A percentile compares a stretch with the other conserved stretches of the same genome.
These are phyloP conservation scores for Sporisorium reilianum DNA, from an alignment of 1,284 basidiomycete genomes.

Conservation along the genomic window DNA sequence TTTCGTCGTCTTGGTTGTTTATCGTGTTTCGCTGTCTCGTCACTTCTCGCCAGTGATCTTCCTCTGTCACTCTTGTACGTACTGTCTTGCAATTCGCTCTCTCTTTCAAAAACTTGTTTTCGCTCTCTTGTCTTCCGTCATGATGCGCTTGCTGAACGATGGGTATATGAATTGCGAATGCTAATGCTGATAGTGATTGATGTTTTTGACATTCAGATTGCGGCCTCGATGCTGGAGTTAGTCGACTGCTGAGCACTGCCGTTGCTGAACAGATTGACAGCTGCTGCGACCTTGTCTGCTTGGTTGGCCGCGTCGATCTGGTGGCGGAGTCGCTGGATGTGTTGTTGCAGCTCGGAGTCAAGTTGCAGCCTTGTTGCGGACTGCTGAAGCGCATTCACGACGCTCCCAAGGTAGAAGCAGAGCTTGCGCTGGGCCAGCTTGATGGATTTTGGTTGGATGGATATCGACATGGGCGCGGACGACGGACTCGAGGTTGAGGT, in stretches of 20 bases:
- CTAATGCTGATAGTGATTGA: background rate
- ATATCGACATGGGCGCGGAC: background rate
- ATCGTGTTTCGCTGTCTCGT: constrained; percentile 1
- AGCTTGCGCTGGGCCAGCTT: constrained; percentile 38
- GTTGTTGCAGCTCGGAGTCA: constrained; percentile 8
- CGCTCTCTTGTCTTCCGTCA: background rate
- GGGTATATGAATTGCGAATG: constrained; percentile 5
- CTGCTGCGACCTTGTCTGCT: constrained; percentile 33
- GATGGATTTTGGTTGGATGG: constrained; percentile 5
- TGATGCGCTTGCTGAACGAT: background rate
- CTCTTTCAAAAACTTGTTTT: constrained; percentile 11
- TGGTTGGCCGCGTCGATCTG: constrained; percentile 9
- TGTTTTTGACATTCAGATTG: background rate
- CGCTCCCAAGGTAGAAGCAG: constrained; percentile 33
- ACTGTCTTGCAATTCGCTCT: constrained; percentile 11
- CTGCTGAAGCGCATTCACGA: background rate
- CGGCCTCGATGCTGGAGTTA: constrained; percentile 1
- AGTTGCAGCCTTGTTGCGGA: background rate
- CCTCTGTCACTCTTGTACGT: constrained; percentile 1
- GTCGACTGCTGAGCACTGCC: background rate
- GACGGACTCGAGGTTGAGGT: background rate
- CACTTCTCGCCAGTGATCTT: constrained; percentile 6
- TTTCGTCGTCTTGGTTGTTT: background rate
- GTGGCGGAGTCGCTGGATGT: background rate
- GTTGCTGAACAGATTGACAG: constrained; percentile 12